These are phyloP conservation scores for Lactarius hatsudake DNA, from an alignment of 768 basidiomycete genomes.

Conservation along the genomic window DNA sequence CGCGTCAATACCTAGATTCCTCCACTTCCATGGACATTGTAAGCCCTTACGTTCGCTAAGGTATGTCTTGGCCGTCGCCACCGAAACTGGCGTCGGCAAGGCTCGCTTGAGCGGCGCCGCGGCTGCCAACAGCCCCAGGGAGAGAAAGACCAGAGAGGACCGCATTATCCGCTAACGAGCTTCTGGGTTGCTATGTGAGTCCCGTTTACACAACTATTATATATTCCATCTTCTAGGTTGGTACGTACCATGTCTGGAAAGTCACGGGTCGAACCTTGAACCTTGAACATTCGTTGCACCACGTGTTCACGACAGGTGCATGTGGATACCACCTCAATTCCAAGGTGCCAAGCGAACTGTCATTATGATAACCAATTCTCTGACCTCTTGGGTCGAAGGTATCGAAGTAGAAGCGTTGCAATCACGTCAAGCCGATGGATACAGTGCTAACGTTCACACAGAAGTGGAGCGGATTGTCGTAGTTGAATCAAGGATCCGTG, in stretches of 20 bases:
- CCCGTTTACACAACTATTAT: not conserved
- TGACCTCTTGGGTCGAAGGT: not conserved
- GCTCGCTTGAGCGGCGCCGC: constrained; percentile 15
- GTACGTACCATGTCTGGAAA: not conserved
- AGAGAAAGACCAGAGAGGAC: not conserved
- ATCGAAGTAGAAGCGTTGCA: not conserved
- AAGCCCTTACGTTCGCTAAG: constrained; percentile 28
- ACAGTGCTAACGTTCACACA: not conserved
- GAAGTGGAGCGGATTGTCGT: not conserved
- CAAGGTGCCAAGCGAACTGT: not conserved
- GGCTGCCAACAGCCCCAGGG: not conserved
- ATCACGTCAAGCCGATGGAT: not conserved
- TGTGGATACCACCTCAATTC: not conserved
- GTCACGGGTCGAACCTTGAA: not conserved
- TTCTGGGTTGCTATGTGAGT: not conserved
- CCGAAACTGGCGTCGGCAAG: constrained; percentile 28
- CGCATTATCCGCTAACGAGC: not conserved
- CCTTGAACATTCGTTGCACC: not conserved
- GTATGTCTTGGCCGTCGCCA: constrained; percentile 28
- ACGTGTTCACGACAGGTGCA: not conserved
- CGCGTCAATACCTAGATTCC: not conserved
- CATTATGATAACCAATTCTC: not conserved
- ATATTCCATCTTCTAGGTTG: not conserved
- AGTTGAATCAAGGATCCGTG: not conserved
- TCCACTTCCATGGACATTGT: not conserved